A percentile compares a stretch with the other conserved stretches of the same genome.
Conservation (phyloP, 1,139 yeast species). For the Wickerhamiella pararugosa region DNA sequence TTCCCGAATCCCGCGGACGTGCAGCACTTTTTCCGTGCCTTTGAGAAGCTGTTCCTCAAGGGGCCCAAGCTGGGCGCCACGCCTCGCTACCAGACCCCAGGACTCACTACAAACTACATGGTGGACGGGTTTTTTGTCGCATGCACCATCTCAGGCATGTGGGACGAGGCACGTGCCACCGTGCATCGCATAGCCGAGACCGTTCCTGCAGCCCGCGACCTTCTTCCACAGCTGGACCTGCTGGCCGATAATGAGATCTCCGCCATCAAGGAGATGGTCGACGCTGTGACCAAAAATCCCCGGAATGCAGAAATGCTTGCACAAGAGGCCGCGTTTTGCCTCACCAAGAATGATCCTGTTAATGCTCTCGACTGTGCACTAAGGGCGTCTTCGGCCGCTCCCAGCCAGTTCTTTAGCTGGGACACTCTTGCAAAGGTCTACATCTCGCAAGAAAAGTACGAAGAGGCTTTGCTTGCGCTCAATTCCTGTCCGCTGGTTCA, state of each 20-base stretch:
- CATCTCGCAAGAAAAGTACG: constrained; percentile 53
- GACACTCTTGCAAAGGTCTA: constrained; percentile 56
- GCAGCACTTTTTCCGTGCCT: constrained; percentile 43
- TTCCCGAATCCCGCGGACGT: constrained; percentile 25
- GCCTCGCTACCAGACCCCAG: constrained; percentile 52
- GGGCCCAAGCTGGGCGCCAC: constrained; percentile 52
- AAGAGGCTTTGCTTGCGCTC: constrained; percentile 63
- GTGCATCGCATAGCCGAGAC: constrained; percentile 31
- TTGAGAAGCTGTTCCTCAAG: constrained; percentile 48
- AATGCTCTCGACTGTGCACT: constrained; percentile 62
- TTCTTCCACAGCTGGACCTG: constrained; percentile 47
- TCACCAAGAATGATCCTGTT: constrained; percentile 48
- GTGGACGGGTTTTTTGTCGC: constrained; percentile 60
- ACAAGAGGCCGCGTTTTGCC: constrained; percentile 58
- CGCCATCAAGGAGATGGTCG: constrained; percentile 55
- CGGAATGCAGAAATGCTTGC: constrained; percentile 45
- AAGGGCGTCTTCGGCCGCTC: constrained; percentile 64
- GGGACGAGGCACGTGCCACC: constrained; percentile 42
- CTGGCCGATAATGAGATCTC: constrained; percentile 59
- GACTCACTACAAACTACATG: constrained; percentile 53
- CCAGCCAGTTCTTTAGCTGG: constrained; percentile 82
- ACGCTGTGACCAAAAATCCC: constrained; percentile 41
- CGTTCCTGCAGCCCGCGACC: constrained; percentile 39
- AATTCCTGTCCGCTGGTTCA: constrained; percentile 90
- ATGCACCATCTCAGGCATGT: constrained; percentile 49